phyloP scores from a whole-genome alignment of 768 basidiomycete species.

The Suillus americanus region DNA sequence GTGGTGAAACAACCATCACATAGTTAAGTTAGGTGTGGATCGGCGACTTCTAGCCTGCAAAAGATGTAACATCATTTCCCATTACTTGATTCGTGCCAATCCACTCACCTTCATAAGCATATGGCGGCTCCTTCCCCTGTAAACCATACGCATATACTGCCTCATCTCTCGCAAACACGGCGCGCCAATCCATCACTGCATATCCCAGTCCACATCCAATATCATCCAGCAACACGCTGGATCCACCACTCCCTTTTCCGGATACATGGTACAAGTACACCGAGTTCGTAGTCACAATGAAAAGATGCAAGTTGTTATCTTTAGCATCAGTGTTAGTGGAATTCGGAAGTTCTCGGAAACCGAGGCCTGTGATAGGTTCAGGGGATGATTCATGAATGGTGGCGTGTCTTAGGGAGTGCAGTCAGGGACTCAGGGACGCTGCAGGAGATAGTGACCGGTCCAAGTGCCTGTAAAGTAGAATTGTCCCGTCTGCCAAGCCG shows the following conservation, averaged over 20 bases:
- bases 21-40: constrained; percentile 79
- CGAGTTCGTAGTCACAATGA: constrained; percentile 86
- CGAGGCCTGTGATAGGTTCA: constrained; percentile 91
- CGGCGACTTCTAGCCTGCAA: constrained; percentile 55
- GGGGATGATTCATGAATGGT: constrained; percentile 78
- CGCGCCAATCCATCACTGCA: constrained; percentile 73
- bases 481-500: constrained; percentile 91
- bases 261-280: constrained; percentile 77
- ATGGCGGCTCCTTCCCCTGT: constrained; percentile 81
- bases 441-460: constrained; percentile 81
- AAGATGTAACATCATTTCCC: background rate
- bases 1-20: constrained; percentile 87
- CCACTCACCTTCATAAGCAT: constrained; percentile 83
- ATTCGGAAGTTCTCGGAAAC: constrained; percentile 63
- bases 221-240: constrained; percentile 77
- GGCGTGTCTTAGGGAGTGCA: constrained; percentile 79
- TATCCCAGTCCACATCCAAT: constrained; percentile 84
- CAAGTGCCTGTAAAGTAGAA: constrained; percentile 89
- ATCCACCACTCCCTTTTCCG: constrained; percentile 65
- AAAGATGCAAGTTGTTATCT: constrained; percentile 54
- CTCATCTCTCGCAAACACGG: constrained; percentile 86
- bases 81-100: background rate
- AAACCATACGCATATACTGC: constrained; percentile 85
- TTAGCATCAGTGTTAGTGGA: constrained; percentile 7
- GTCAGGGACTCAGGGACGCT: constrained; percentile 60